Conservation (phyloP, 305 asterid genomes). For the Fraxinus paxiana region DNA sequence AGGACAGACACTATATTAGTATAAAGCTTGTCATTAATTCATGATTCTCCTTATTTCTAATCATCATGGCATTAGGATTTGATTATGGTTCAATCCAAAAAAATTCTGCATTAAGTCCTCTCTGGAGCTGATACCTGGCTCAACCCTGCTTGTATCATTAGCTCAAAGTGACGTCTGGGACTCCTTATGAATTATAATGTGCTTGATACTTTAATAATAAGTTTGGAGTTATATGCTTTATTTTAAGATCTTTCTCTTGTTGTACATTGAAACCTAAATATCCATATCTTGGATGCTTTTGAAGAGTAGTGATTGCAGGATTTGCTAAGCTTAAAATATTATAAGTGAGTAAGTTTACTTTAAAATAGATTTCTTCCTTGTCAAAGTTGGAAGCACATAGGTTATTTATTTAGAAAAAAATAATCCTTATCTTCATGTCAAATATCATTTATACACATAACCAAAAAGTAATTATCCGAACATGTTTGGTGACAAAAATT, state of each 20-base stretch:
- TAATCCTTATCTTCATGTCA: neutral
- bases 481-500: neutral
- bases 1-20: neutral
- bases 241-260: neutral
- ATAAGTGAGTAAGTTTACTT: neutral
- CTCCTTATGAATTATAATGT: conserved; percentile 8
- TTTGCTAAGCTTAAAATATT: neutral
- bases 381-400: neutral
- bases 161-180: conserved; percentile 1
- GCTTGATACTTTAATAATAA: conserved; percentile 1
- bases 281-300: conserved; percentile 7
- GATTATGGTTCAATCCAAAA: neutral
- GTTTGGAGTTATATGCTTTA: conserved; percentile 2
- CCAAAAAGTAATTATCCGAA: neutral
- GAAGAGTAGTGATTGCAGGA: conserved; percentile 9
- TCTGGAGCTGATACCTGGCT: neutral
- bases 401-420: neutral
- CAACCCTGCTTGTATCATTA: neutral
- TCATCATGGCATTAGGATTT: neutral
- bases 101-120: neutral
- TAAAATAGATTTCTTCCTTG: neutral
- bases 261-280: conserved; percentile 5
- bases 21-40: neutral
- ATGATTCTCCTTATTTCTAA: neutral
- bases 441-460: neutral